phyloP scores from a whole-genome alignment of 345 rosid genomes.

The Populus alba region DNA sequence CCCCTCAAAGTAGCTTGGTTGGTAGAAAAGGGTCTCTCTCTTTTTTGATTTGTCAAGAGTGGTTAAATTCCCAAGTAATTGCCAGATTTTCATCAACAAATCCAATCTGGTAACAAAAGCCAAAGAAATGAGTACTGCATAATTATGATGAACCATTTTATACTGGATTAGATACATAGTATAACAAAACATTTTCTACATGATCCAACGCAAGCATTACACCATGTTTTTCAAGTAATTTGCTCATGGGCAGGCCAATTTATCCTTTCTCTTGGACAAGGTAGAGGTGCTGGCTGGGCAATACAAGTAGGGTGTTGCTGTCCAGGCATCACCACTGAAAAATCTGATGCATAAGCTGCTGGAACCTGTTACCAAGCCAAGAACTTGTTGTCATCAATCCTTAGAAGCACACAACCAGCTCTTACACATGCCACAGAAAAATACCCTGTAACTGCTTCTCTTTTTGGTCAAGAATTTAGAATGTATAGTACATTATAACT shows the following conservation, averaged over 20 bases:
- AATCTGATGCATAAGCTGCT: slow-evolving; percentile 47
- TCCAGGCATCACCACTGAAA: slow-evolving; percentile 89
- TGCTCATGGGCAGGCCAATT: slow-evolving; percentile 59
- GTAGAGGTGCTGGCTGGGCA: slow-evolving; percentile 91
- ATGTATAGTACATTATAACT: neutral
- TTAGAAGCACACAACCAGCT: neutral
- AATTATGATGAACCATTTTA: neutral
- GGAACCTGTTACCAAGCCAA: slow-evolving; percentile 34
- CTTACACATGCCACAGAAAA: neutral
- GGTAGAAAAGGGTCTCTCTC: neutral
- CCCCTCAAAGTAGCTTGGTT: neutral
- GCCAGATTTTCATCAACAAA: neutral
- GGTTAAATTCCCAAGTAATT: neutral
- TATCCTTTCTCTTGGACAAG: slow-evolving; percentile 70
- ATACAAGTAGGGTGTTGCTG: slow-evolving; percentile 66
- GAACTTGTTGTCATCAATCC: neutral
- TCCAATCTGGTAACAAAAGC: neutral
- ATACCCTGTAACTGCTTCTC: neutral
- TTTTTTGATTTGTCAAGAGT: neutral
- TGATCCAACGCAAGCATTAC: neutral
- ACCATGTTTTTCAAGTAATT: slow-evolving; percentile 17
- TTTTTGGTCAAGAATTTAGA: neutral
- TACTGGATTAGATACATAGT: neutral
- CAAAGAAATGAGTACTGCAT: neutral
- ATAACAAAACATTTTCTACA: neutral